These are phyloP conservation scores for Fermentozyma sake DNA, from an alignment of 1,139 yeast genomes.

Conservation along the genomic window DNA sequence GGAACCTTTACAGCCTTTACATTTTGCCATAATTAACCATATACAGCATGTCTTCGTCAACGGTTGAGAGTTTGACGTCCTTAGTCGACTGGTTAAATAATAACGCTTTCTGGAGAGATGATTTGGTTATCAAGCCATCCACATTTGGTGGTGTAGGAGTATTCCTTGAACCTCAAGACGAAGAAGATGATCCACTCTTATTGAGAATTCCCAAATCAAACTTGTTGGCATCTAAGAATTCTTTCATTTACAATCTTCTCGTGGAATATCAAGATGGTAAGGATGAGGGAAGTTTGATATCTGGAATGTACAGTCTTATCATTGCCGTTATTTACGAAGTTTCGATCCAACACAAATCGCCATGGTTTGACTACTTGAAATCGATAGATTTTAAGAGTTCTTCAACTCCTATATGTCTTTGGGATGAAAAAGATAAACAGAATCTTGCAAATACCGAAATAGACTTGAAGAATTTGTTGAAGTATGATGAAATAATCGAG, in stretches of 20 bases:
- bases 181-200: constrained; percentile 26
- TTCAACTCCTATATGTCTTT: constrained; percentile 59
- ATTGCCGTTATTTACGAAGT: constrained; percentile 71
- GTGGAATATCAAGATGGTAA: constrained; percentile 45
- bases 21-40: constrained; percentile 1
- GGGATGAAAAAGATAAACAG: constrained; percentile 50
- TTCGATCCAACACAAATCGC: constrained; percentile 48
- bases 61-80: constrained; percentile 5
- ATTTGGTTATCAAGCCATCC: constrained; percentile 46
- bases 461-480: constrained; percentile 59
- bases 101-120: constrained; percentile 49
- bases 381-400: constrained; percentile 42
- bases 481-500: constrained; percentile 50
- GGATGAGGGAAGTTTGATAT: no score
- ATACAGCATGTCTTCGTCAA: constrained; percentile 12
- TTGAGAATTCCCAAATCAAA: constrained; percentile 48
- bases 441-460: constrained; percentile 64
- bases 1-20: no score
- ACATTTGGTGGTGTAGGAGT: constrained; percentile 71
- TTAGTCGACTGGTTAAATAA: constrained; percentile 42
- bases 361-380: constrained; percentile 68
- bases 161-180: constrained; percentile 26
- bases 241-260: constrained; percentile 64
- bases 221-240: constrained; percentile 52
- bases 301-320: constrained; percentile 63